Percentiles rank a stretch among this genome's conserved stretches.
These are phyloP conservation scores for Aphanomyces astaci DNA, from an alignment of 352 stramenopile species.

Conservation along the genomic window DNA sequence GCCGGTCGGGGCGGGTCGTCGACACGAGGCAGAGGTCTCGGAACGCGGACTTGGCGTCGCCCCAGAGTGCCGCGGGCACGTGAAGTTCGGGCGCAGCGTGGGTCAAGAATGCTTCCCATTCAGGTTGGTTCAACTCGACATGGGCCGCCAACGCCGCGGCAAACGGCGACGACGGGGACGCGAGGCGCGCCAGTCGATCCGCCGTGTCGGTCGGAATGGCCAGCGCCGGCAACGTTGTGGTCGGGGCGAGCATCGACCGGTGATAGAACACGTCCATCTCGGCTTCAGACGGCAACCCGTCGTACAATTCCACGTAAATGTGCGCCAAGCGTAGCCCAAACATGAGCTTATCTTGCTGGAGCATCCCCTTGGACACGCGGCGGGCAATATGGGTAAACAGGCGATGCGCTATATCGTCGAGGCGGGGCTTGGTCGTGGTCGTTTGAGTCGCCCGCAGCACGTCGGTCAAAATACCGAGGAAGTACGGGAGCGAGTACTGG, in stretches of 20 bases:
- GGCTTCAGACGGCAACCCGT: not conserved
- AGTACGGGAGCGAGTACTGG: slow-evolving; percentile 97
- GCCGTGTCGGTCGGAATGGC: slow-evolving; percentile 44
- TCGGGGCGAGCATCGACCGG: not conserved
- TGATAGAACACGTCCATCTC: slow-evolving; percentile 15
- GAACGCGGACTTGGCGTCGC: slow-evolving; percentile 51
- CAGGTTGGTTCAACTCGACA: slow-evolving; percentile 43
- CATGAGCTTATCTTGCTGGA: slow-evolving; percentile 97
- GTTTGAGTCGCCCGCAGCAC: slow-evolving; percentile 64
- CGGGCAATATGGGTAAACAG: slow-evolving; percentile 91
- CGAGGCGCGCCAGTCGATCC: slow-evolving; percentile 79
- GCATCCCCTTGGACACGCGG: slow-evolving; percentile 90
- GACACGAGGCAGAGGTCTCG: slow-evolving; percentile 74
- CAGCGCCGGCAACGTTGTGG: slow-evolving; percentile 20
- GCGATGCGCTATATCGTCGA: slow-evolving; percentile 57
- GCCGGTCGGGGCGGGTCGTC: slow-evolving; percentile 83
- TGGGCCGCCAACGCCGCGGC: slow-evolving; percentile 58
- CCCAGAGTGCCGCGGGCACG: slow-evolving; percentile 61
- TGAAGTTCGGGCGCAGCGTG: slow-evolving; percentile 60
- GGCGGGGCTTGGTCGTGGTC: slow-evolving; percentile 25
- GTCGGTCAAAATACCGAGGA: slow-evolving; percentile 91
- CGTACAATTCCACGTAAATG: slow-evolving; percentile 77
- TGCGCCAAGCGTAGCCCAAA: slow-evolving; percentile 95
- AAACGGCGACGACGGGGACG: slow-evolving; percentile 66
- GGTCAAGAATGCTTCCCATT: slow-evolving; percentile 80